Base-by-base conservation (phyloP, 768 basidiomycete species). In the Naganishia vaughanmartiniae region DNA sequence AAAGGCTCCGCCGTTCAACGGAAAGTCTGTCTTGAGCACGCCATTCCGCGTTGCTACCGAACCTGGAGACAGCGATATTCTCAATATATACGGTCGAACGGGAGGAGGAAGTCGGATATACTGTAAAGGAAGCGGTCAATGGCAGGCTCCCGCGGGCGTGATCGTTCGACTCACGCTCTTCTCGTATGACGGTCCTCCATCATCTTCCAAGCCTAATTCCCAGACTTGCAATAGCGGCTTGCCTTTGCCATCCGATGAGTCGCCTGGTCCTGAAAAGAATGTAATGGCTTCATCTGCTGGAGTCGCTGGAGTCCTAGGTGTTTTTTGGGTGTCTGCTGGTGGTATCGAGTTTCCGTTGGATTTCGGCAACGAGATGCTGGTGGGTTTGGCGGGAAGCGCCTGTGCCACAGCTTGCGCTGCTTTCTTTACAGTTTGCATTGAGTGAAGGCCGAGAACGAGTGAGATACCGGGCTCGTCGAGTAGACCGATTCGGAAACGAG, bases 51-150 rank as follows among this genome's bases (percentile, higher is more conserved):
- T 87, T 12, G 92, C 92, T 1, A 92, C 89, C 2, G 93, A 93
- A 9, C 96, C 96, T 0, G 95, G 91, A 56, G 94, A 90, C 60
- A 98, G 85, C 24, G 90, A 89, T 42, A 99, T 90, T 66, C 96
- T 89, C 31, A 99, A 83, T 58, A 98, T 86, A 79, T 98, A 99
- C 0, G 94, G 94, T 21, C 83, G 83, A 77, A 88, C 86, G 28
- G 94, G 92, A 14, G 96, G 93, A 11, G 96, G 96, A 21, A 99
- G 87, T 48, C 96, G 93, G 75, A 95, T 90, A 81, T 98, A 97
- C 96, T 97, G 60, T 21, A 19, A 42, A 31, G 31, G 17, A 39
- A 31, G 33, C 48, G 17, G 45, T 63, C 24, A 57, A n/a, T 30
- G 45, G 7, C 30, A 7, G 21, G 12, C 11, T 39, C 15, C 33